These are phyloP conservation scores for Pythium dissotocum DNA, from an alignment of 352 stramenopile genomes.

Conservation along the genomic window DNA sequence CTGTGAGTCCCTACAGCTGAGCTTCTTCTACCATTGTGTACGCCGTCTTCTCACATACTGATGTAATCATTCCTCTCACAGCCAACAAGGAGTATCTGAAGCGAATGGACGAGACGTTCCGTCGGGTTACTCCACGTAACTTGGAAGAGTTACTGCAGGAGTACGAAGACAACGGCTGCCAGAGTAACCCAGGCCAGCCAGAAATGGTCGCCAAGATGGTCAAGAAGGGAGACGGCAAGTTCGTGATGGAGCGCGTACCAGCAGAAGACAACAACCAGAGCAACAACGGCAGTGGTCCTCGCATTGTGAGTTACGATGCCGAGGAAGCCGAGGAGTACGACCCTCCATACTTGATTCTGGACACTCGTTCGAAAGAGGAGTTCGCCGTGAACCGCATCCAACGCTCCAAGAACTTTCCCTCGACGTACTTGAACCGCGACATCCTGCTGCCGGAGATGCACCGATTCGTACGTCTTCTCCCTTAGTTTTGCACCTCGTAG, in stretches of 20 bases:
- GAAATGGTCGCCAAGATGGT: slow-evolving; percentile 83
- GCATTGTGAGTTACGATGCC: slow-evolving; percentile 77
- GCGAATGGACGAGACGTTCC: slow-evolving; percentile 80
- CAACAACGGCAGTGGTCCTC: slow-evolving; percentile 35
- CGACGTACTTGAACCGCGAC: slow-evolving; percentile 61
- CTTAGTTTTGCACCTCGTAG: neutral
- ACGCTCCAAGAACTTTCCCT: slow-evolving; percentile 64
- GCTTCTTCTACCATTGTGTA: neutral
- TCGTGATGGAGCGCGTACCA: slow-evolving; percentile 68
- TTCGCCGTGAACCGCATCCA: slow-evolving; percentile 72
- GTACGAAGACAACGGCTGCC: slow-evolving; percentile 62
- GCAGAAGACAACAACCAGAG: slow-evolving; percentile 43
- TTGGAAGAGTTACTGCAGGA: slow-evolving; percentile 75
- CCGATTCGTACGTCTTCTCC: slow-evolving; percentile 45
- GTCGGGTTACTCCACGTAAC: slow-evolving; percentile 62
- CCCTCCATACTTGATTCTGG: slow-evolving; percentile 69
- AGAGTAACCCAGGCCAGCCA: slow-evolving; percentile 34
- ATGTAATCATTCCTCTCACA: slow-evolving; percentile 21
- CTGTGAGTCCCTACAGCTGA: slow-evolving; percentile 53
- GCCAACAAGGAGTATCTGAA: slow-evolving; percentile 81
- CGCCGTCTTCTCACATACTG: neutral
- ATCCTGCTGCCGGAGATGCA: slow-evolving; percentile 73
- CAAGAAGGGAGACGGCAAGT: slow-evolving; percentile 61
- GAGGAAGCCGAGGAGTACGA: slow-evolving; percentile 80
- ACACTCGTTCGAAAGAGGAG: slow-evolving; percentile 70